Base-by-base conservation (phyloP, 2,329 filamentous ascomycete species). In the Geoglossum cookeanum region DNA sequence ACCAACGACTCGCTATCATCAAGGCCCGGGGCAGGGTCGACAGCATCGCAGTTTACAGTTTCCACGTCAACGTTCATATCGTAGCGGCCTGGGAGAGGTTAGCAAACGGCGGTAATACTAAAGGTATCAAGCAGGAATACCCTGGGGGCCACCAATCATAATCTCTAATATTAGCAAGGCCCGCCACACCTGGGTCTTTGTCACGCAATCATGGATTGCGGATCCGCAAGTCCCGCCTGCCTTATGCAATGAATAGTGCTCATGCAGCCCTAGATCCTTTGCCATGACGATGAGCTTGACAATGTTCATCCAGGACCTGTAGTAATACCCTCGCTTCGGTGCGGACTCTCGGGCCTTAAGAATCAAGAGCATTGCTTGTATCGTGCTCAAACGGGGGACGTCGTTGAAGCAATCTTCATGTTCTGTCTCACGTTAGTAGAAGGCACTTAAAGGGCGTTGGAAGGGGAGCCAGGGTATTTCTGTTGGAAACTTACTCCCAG, bases 361-460 rank as follows among this genome's bases (percentile, higher is more conserved):
- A 17, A 96, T 76, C 49, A 97, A 83, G 49, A 96, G 72, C 60
- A 95, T 74, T 2, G 89, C 91, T 70, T 97, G 91, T 8, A 97
- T 81, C 0, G 92, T 97, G 69, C 88, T 96, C 52, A 97, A 67
- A 55, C 91, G 79, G 1, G 91, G 89, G 29, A 91, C 81, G 64
- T 96, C 91, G 78, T 94, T 90, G 68, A 96, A 97, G 55, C 85
- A 87, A 68, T 94, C 85, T 62, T 91, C 85, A 65, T 97, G 91
- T 67, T 85, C 87, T 92, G 59, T 2, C 15, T 44, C 4, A 3
- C 29, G 47, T 32, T 58, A 11, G 42, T 54, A 45, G n/a, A 27
- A 44, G n/a, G 55, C n/a, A 22, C n/a, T 7, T 13, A 42, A 42
- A 42, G 35, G 9, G 17, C 29, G 29, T 3, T 17, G 56, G 48